Conservation (phyloP, 768 basidiomycete genomes). For the Termitomyces sp. region DNA sequence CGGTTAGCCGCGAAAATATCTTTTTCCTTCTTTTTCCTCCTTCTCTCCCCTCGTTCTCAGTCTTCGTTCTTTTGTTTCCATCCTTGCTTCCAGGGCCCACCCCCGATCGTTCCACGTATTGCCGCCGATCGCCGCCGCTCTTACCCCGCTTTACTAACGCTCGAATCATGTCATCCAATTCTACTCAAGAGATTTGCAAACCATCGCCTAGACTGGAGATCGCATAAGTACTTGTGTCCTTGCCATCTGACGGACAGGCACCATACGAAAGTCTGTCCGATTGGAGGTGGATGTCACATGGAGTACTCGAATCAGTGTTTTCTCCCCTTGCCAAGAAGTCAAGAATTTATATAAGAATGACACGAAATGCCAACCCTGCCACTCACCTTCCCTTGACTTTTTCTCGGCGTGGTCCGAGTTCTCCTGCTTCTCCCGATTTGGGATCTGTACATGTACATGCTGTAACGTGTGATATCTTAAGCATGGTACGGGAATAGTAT, state of each 20-base stretch:
- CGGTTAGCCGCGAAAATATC: background rate
- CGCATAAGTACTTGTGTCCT: background rate
- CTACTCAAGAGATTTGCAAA: background rate
- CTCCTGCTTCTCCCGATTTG: slow-evolving; percentile 3
- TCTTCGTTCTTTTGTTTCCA: background rate
- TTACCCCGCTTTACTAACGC: background rate
- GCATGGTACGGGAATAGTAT: background rate
- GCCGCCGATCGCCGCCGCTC: slow-evolving; percentile 4
- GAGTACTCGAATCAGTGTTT: background rate
- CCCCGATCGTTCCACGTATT: slow-evolving; percentile 8
- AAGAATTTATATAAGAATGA: slow-evolving; percentile 6
- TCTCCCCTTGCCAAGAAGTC: slow-evolving; percentile 1
- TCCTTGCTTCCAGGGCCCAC: background rate
- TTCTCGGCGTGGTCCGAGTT: slow-evolving; percentile 2
- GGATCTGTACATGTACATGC: slow-evolving; percentile 7
- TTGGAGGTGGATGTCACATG: slow-evolving; percentile 1
- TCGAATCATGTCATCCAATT: background rate
- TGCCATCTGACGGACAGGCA: slow-evolving; percentile 1
- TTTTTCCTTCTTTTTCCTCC: background rate
- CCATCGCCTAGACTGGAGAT: background rate
- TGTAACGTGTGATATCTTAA: background rate
- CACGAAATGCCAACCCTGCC: slow-evolving; percentile 9
- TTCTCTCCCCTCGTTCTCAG: background rate
- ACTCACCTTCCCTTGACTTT: background rate
- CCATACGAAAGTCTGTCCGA: background rate